phyloP scores from a whole-genome alignment of 495 filamentous ascomycete genomes.

The Xylaria grammica region DNA sequence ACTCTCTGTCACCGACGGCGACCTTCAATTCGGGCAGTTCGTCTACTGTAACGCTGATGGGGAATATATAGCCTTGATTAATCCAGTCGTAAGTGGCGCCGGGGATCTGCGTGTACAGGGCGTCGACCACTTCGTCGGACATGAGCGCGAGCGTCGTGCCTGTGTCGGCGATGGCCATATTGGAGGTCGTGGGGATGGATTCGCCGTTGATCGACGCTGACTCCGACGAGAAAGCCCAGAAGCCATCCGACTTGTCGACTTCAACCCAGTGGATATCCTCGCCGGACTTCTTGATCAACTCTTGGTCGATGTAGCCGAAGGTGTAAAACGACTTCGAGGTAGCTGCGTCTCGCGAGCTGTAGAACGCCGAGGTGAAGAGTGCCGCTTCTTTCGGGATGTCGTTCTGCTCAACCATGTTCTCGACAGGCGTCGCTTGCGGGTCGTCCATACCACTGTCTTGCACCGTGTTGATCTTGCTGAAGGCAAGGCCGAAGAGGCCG shows the following conservation, averaged over 20 bases:
- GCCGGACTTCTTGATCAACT: slow-evolving; percentile 59
- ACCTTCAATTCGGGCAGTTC: slow-evolving; percentile 71
- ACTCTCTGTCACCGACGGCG: slow-evolving; percentile 69
- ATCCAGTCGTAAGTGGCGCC: slow-evolving; percentile 65
- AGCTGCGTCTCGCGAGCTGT: slow-evolving; percentile 64
- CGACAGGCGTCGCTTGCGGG: slow-evolving; percentile 70
- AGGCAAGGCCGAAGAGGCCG: slow-evolving; percentile 77
- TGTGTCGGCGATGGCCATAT: slow-evolving; percentile 82
- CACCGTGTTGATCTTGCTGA: slow-evolving; percentile 72
- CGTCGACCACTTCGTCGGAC: slow-evolving; percentile 67
- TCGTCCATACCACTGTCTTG: slow-evolving; percentile 48
- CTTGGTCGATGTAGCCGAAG: slow-evolving; percentile 77
- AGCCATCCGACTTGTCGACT: slow-evolving; percentile 71
- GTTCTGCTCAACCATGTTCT: slow-evolving; percentile 74
- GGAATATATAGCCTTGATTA: slow-evolving; percentile 74
- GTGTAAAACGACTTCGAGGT: slow-evolving; percentile 74
- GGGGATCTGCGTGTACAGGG: slow-evolving; percentile 73
- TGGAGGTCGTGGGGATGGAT: slow-evolving; percentile 59
- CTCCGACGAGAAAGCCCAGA: slow-evolving; percentile 72
- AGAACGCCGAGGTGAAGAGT: slow-evolving; percentile 78
- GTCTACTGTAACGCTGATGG: slow-evolving; percentile 57
- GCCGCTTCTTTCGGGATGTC: slow-evolving; percentile 66
- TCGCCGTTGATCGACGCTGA: slow-evolving; percentile 67
- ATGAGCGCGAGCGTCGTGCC: slow-evolving; percentile 77
- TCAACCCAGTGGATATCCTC: slow-evolving; percentile 66